Base-by-base conservation (phyloP, 208 protist species). In the Leishmania major region DNA sequence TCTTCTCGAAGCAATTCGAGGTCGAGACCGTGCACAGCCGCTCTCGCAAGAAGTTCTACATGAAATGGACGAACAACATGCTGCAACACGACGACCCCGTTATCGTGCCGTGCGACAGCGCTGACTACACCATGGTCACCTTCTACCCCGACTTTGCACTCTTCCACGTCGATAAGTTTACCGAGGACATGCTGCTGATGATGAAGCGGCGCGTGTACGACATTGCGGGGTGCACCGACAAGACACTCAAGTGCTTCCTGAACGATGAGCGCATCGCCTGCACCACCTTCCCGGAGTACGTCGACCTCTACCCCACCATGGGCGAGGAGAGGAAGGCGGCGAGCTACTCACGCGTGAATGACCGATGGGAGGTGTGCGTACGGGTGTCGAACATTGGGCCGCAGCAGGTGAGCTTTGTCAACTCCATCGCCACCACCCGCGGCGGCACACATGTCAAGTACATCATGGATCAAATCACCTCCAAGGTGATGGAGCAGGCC, bases 361-460 rank as follows among this genome's bases (percentile, higher is more conserved):
- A 99, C 66, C 90, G 99, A 55, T 99, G 99, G 99, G 98, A 99
- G 87, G 92, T 99, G 45, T 98, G 92, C 85, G 93, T 99, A 17
- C 92, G 94, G 10, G 85, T 99, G 7, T 98, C 93, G 25, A 96
- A 99, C 80, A 96, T 96, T 25, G 95, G 96, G 28, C 99, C 99
- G 77, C 91, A 99, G 82, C 99, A 99, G 89, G 96, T 99, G 11
- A 99, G 96, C 82, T 99, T 99, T 88, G 99, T 99, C 28, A 99
- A 99, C 88, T 96, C 92, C 60, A 99, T 99, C 84, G 96, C 93
- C 19, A 99, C 99, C 8, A 98, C 88, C 10, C 98, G 99, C 49
- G 99, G 99, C 74, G 99, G 99, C 31, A 99, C 93, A 1, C 99
- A 99, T 91, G 99, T 99, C 22, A 97, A 99, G 82, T 98, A 99